Evolutionary conservation across 2,329 filamentous ascomycete species (phyloP).

Genomic region (Penicillium verrucosum): DNA sequence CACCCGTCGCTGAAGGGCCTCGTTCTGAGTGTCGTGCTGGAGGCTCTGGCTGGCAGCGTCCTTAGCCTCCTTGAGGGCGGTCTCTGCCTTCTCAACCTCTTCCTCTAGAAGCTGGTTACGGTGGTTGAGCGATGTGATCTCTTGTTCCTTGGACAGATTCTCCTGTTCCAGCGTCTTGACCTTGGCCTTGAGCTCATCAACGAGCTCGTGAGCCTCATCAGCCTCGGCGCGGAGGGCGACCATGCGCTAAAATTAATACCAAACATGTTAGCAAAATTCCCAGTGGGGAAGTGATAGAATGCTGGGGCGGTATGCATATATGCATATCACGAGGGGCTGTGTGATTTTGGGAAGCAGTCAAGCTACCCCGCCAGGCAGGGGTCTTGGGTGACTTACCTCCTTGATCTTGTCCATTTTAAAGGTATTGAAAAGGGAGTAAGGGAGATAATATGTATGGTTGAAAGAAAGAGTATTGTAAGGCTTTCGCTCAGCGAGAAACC

Average conservation of each 20-base stretch:
- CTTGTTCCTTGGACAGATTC: slow-evolving; percentile 94
- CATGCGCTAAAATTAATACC: slow-evolving; percentile 72
- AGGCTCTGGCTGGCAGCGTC: slow-evolving; percentile 76
- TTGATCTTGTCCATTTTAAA: slow-evolving; percentile 80
- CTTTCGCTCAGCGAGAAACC: slow-evolving; percentile 40
- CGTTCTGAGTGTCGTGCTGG: slow-evolving; percentile 83
- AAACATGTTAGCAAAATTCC: slow-evolving; percentile 8
- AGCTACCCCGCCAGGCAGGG: slow-evolving; percentile 42
- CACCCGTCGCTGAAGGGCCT: slow-evolving; percentile 84
- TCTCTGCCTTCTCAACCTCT: slow-evolving; percentile 92
- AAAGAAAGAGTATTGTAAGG: slow-evolving; percentile 35
- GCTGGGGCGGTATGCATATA: slow-evolving; percentile 5
- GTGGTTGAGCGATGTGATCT: slow-evolving; percentile 94
- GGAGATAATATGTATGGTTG: slow-evolving; percentile 26
- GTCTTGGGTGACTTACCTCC: slow-evolving; percentile 62
- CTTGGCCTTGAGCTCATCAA: slow-evolving; percentile 81
- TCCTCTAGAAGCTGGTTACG: slow-evolving; percentile 87
- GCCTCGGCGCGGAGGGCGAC: slow-evolving; percentile 89
- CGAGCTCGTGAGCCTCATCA: slow-evolving; percentile 76
- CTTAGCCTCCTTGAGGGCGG: slow-evolving; percentile 80
- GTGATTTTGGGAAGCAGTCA: slow-evolving; percentile 26
- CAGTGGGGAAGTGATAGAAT: slow-evolving; percentile 18
- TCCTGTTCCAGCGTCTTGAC: slow-evolving; percentile 92
- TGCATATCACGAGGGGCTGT: slow-evolving; percentile 20
- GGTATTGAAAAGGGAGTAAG: slow-evolving; percentile 27